Percentiles rank a stretch among this genome's conserved stretches.
Evolutionary conservation across 108 stramenopile genomes (phyloP).

Genomic region (Discostella stelligeroides): DNA sequence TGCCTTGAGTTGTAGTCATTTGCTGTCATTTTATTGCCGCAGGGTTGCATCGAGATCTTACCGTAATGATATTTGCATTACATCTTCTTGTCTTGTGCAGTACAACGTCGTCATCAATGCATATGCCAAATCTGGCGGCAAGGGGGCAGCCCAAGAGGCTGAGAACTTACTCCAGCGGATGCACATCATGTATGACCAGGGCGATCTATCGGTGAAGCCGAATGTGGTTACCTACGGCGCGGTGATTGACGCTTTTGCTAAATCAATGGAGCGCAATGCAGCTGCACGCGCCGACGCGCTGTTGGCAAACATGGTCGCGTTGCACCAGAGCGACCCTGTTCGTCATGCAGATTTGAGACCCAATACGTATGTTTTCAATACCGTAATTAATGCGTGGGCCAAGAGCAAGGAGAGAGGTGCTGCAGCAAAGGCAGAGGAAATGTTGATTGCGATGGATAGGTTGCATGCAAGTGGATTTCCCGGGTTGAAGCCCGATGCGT

Average conservation of each 20-base stretch:
- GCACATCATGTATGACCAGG: constrained; percentile 61
- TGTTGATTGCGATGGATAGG: constrained; percentile 82
- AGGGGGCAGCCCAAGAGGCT: constrained; percentile 59
- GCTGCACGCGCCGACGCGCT: constrained; percentile 79
- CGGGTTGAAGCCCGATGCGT: constrained; percentile 84
- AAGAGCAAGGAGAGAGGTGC: constrained; percentile 67
- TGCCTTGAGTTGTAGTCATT: not conserved
- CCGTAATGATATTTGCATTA: not conserved
- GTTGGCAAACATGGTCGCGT: constrained; percentile 77
- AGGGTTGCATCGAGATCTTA: not conserved
- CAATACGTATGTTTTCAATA: constrained; percentile 84
- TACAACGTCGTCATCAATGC: constrained; percentile 69
- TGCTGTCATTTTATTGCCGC: not conserved
- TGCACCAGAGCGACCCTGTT: constrained; percentile 78
- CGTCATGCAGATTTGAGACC: constrained; percentile 72
- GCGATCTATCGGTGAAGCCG: constrained; percentile 66
- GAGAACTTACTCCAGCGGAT: constrained; percentile 63
- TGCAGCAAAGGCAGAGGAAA: constrained; percentile 85
- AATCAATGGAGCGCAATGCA: constrained; percentile 73
- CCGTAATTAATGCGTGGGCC: constrained; percentile 76
- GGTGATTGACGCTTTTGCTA: constrained; percentile 86
- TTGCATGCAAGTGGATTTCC: constrained; percentile 74
- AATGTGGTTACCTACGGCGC: constrained; percentile 70
- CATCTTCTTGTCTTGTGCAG: too few species aligned
- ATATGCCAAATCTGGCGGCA: constrained; percentile 65